A percentile compares a stretch with the other conserved stretches of the same genome.
phyloP scores from a whole-genome alignment of 2,329 filamentous ascomycete species.

The Colletotrichum sp. region DNA sequence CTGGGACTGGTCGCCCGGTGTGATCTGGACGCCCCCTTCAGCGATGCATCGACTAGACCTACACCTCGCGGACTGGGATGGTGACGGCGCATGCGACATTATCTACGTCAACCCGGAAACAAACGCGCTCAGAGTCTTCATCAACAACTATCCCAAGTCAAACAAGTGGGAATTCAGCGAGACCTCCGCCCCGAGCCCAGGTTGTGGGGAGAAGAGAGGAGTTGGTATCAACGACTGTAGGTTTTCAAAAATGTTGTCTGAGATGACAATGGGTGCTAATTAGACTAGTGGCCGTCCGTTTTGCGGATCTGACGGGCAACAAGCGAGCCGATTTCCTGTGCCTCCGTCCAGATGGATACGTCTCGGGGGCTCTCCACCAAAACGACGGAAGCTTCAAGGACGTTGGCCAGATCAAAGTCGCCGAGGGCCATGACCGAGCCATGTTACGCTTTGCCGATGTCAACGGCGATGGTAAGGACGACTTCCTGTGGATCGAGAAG shows the following conservation, averaged over 20 bases:
- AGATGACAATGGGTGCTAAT: slow-evolving; percentile 17
- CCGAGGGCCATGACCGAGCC: slow-evolving; percentile 34
- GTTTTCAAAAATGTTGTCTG: neutral
- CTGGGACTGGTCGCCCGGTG: neutral
- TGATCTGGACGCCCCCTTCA: neutral
- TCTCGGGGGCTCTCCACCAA: slow-evolving; percentile 28
- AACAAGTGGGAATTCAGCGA: neutral
- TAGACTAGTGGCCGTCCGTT: neutral
- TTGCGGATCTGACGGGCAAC: neutral
- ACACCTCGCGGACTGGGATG: slow-evolving; percentile 40
- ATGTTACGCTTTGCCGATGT: slow-evolving; percentile 42
- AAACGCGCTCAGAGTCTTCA: neutral
- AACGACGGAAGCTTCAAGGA: slow-evolving; percentile 13
- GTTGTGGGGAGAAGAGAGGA: neutral
- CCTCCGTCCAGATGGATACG: slow-evolving; percentile 28
- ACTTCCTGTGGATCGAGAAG: slow-evolving; percentile 39
- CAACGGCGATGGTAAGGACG: slow-evolving; percentile 39
- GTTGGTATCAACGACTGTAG: neutral
- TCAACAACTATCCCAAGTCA: neutral
- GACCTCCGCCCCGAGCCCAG: neutral
- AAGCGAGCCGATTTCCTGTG: slow-evolving; percentile 37
- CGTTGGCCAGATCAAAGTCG: slow-evolving; percentile 32
- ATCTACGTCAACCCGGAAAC: slow-evolving; percentile 16
- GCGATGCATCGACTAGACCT: slow-evolving; percentile 30
- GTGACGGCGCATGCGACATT: slow-evolving; percentile 38